Base-by-base conservation (phyloP, 1,284 basidiomycete species). In the Fomitiporia mediterranea region DNA sequence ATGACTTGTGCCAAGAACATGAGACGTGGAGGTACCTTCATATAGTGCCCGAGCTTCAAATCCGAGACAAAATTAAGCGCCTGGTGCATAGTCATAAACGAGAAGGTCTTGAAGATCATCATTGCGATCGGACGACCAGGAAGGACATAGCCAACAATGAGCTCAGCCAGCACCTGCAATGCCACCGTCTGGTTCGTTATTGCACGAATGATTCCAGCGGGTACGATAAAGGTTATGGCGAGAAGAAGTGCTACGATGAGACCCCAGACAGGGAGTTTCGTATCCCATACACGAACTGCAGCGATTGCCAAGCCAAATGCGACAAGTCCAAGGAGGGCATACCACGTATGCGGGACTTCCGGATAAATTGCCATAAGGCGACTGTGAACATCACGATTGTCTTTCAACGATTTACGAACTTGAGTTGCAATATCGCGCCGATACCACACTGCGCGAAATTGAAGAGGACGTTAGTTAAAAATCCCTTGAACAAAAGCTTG, bases 271-370 rank as follows among this genome's bases (percentile, higher is more conserved):
- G 91, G 90, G 39, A 93, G 75, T 46, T 77, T 72, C 0, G 89
- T 91, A 1, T 82, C 76, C 70, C 76, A 86, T 51, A 86, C 76
- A 64, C 85, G 79, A 49, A 89, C 79, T 5, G 84, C 75, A 49
- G 84, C 72, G 60, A 86, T 73, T 52, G 87, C 76, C 59, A 89
- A 70, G 34, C 80, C 74, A 61, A 90, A 73, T 55, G 84, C 79
- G 56, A 80, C 58, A 49, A 82, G 55, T 44, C 89, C 84, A 52
- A 91, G 67, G 30, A 71, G 57, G 7, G 67, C 74, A 68, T 89
- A 94, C 88, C 89, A 92, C 79, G 78, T 88, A 55, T 77, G 73
- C 0, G 91, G 90, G 15, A 92, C 89, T 65, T 93, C 89, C 1
- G 78, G 71, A 69, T 96, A 96, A 27, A 70, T 75, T 56, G 76